Conservation (phyloP, 371 early-diverging fungal species). For the Actinomortierella ambigua region DNA sequence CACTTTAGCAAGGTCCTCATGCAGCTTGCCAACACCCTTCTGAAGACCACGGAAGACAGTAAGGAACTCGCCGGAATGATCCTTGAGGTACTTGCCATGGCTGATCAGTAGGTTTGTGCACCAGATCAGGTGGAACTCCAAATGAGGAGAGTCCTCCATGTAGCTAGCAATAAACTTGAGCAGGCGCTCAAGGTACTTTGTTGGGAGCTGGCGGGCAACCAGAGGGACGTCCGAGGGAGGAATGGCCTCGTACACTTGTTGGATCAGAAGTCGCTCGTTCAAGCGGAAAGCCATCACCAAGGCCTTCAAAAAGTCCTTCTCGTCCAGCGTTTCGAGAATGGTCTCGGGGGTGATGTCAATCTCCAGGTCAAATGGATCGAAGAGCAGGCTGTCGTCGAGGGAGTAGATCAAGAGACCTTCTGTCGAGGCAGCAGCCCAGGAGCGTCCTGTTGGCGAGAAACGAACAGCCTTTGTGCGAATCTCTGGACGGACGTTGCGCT, state of each 20-base stretch:
- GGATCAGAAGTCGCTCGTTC: conserved; percentile 81
- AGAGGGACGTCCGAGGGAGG: conserved; percentile 79
- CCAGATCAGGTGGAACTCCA: conserved; percentile 92
- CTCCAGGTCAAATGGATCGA: conserved; percentile 98
- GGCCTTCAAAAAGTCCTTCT: conserved; percentile 82
- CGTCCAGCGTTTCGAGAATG: conserved; percentile 69
- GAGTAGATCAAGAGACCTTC: conserved; percentile 95
- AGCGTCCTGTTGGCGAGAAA: conserved; percentile 92
- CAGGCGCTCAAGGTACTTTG: conserved; percentile 83
- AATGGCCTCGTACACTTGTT: conserved; percentile 79
- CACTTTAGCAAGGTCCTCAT: conserved; percentile 79
- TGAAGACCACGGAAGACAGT: conserved; percentile 79
- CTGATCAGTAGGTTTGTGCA: conserved; percentile 69
- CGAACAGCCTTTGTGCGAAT: conserved; percentile 82
- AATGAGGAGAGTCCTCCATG: conserved; percentile 76
- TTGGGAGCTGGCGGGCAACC: conserved; percentile 78
- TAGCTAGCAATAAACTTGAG: conserved; percentile 81
- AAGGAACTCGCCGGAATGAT: conserved; percentile 76
- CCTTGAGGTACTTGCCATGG: conserved; percentile 85
- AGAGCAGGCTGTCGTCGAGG: conserved; percentile 87
- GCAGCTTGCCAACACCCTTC: conserved; percentile 72
- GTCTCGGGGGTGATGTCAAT: conserved; percentile 93
- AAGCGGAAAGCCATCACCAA: conserved; percentile 91
- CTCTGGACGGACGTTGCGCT: conserved; percentile 77
- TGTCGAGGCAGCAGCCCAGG: conserved; percentile 97